Evolutionary conservation across 2,329 filamentous ascomycete genomes (phyloP).

Genomic region (Onygena corvina): DNA sequence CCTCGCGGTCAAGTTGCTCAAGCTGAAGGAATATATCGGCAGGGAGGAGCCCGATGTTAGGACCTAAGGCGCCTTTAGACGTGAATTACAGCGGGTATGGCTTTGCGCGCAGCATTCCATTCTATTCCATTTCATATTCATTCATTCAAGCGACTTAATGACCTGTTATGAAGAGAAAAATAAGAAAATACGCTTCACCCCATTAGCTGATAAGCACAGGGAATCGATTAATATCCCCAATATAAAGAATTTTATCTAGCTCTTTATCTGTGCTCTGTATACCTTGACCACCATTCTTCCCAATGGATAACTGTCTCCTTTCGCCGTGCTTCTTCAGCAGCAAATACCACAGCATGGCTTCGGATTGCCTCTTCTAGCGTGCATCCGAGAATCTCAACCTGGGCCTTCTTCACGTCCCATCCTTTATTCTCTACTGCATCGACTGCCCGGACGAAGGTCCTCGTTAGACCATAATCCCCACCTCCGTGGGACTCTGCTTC

Average conservation of each 20-base stretch:
- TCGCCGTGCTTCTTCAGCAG: slow-evolving; percentile 72
- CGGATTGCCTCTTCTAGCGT: slow-evolving; percentile 75
- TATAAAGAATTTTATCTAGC: background rate
- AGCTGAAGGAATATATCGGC: slow-evolving; percentile 87
- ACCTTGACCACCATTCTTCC: slow-evolving; percentile 58
- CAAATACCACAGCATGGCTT: slow-evolving; percentile 87
- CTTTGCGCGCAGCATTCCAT: background rate
- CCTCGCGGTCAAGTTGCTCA: slow-evolving; percentile 71
- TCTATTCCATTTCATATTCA: background rate
- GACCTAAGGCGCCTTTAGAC: slow-evolving; percentile 50
- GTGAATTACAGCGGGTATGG: background rate
- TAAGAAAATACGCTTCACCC: background rate
- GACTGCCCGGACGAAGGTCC: slow-evolving; percentile 73
- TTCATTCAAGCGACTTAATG: background rate
- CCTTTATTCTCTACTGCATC: slow-evolving; percentile 62
- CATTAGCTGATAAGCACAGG: background rate
- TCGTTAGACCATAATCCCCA: slow-evolving; percentile 65
- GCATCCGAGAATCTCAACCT: slow-evolving; percentile 65
- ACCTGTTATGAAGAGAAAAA: background rate
- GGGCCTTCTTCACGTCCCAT: slow-evolving; percentile 56
- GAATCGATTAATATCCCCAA: background rate
- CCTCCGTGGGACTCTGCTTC: slow-evolving; percentile 55
- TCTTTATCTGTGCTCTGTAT: slow-evolving; percentile 30
- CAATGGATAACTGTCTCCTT: slow-evolving; percentile 61
- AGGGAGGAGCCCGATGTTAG: slow-evolving; percentile 91